A percentile compares a stretch with the other conserved stretches of the same genome.
Evolutionary conservation across 2,329 filamentous ascomycete species (phyloP).

Genomic region (Akanthomyces lecanii): DNA sequence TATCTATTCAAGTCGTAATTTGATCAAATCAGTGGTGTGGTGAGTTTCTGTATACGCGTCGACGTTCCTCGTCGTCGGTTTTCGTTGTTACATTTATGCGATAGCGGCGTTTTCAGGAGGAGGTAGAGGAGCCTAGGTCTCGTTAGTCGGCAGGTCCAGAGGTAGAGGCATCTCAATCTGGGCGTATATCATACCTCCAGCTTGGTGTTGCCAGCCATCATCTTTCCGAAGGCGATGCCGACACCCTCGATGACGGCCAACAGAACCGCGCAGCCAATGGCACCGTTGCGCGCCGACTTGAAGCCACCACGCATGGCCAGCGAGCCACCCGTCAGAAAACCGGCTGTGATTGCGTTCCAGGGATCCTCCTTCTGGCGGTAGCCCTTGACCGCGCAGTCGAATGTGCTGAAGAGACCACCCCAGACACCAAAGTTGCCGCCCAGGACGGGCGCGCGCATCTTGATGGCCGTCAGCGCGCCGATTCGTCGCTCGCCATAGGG

Average conservation of each 20-base stretch:
- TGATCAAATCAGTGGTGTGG: constrained; percentile 13
- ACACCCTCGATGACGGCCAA: constrained; percentile 96
- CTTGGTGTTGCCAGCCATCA: constrained; percentile 86
- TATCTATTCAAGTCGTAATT: constrained; percentile 16
- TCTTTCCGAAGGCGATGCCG: constrained; percentile 89
- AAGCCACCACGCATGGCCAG: constrained; percentile 88
- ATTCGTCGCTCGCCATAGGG: constrained; percentile 92
- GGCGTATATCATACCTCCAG: constrained; percentile 55
- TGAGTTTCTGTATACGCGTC: constrained; percentile 9
- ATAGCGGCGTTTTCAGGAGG: constrained; percentile 29
- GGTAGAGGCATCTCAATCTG: too few relatives aligned
- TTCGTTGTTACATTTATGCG: constrained; percentile 24
- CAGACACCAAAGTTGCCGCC: constrained; percentile 98
- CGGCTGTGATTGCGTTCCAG: constrained; percentile 95
- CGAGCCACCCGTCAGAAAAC: constrained; percentile 92
- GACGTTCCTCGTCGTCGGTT: not conserved
- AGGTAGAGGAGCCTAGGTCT: constrained; percentile 24
- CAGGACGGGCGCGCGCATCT: constrained; percentile 91
- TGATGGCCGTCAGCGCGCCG: constrained; percentile 94
- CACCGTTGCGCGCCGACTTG: constrained; percentile 88
- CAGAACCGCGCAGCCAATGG: constrained; percentile 92
- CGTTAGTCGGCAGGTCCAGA: constrained; percentile 18
- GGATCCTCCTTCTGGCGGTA: constrained; percentile 94
- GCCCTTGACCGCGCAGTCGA: constrained; percentile 95
- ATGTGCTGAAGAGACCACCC: constrained; percentile 93